Evolutionary conservation across 176 grass and related monocot genomes (phyloP).

Genomic region (Panicum miliaceum): DNA sequence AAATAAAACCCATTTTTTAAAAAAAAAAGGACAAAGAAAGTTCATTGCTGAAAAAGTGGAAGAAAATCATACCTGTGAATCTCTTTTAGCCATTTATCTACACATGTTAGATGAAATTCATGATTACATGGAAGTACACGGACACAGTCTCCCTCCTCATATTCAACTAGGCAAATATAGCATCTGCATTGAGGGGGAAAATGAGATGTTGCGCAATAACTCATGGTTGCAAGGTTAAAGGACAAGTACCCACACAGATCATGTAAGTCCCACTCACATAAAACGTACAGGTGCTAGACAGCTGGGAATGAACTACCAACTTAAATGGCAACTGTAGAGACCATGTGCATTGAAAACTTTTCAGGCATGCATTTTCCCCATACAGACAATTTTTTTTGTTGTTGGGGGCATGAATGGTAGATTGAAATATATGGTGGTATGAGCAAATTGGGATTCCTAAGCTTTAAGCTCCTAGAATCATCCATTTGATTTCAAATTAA

Average conservation of each 20-base stretch:
- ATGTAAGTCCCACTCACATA: not conserved
- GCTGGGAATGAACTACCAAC: conserved; percentile 37
- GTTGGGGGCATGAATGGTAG: not conserved
- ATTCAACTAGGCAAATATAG: conserved; percentile 97
- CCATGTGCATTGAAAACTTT: not conserved
- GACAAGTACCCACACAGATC: conserved; percentile 16
- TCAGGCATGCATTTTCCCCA: conserved; percentile 1
- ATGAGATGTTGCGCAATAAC: conserved; percentile 34
- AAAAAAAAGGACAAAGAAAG: not conserved
- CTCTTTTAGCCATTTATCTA: conserved; percentile 99
- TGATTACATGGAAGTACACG: conserved; percentile 93
- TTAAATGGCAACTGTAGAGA: conserved; percentile 33
- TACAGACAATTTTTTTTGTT: not conserved
- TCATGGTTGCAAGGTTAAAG: not conserved
- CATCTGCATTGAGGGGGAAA: conserved; percentile 50
- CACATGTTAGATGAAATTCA: conserved; percentile 96
- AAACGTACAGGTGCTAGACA: not conserved
- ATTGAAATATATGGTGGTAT: conserved; percentile 1
- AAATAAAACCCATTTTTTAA: not conserved
- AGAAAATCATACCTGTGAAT: conserved; percentile 86
- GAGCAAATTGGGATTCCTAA: not conserved
- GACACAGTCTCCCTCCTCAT: conserved; percentile 90
- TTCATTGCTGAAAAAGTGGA: not conserved
- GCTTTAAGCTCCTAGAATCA: not conserved
- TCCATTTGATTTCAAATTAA: not conserved